Evolutionary conservation across 495 filamentous ascomycete species (phyloP), one percentile per base, ranked within the genome.

Genomic region (Penicillium coprophilum): DNA sequence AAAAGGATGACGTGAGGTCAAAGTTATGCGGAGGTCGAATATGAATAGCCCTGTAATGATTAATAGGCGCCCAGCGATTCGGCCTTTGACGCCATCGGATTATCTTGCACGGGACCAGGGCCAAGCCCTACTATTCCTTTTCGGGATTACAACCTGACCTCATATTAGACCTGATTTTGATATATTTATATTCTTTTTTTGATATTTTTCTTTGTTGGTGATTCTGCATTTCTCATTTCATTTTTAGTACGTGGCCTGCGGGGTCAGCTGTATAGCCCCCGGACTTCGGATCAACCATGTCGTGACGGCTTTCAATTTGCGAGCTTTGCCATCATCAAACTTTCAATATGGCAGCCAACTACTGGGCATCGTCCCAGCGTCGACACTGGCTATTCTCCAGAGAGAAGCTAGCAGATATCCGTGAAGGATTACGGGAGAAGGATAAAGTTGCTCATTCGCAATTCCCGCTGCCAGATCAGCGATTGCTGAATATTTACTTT

Each of bases 351-450:
- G 92, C 94, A 50, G 90, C 93, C 64, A 97, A 94, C 72, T 98
- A 89, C 73, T 98, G 95, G 94, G 88, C 87, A 53, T 97, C 93
- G 47, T 92, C 91, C 15, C 94, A 98, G 73, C 83, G 87, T 51
- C 84, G 82, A 60, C 82, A 89, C 73, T 98, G 95, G 95, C 86
- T 90, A 55, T 97, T 94, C 75, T 84, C 92, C 39, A 85, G 88
- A 61, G 84, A 87, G 61, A 84, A 87, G 60, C 78, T 98, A 45
- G 82, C 84, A 11, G 82, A 87, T 39, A 81, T 88, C 65, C 85
- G 94, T 52, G 80, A 85, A 56, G 76, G 80, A 57, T 81, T 96
- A 15, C 88, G 88, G 65, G 83, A 89, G 51, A 82, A 84, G 53
- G 88, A 96, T 65, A 81, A 82, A 52, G 75, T 73, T 53, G 71